Base-by-base conservation (phyloP, 306 rosid species). In the Styphnolobium japonicum region DNA sequence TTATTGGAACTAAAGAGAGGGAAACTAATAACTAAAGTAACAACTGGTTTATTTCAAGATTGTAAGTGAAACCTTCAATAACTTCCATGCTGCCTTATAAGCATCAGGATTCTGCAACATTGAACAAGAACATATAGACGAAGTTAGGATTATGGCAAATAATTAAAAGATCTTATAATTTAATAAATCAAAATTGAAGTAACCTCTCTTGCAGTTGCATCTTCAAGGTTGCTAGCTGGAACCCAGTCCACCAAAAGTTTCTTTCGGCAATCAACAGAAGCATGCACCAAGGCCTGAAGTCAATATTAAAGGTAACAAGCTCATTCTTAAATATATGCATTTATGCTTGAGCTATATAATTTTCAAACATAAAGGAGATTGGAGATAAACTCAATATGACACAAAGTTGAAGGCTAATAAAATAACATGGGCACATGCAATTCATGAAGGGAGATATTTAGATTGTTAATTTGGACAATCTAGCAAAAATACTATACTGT, bases 191-290 rank as follows among this genome's bases (percentile, higher is more conserved):
- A 73, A 61, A 23, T 75, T 79, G 67, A 58, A 14, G 33, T 65
- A 52, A 92, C 97, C 94, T 89, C 92, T 55, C 75, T 73, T 5
- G 89, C 86, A 29, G 91, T 89, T 39, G 69, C 63, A 43, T 86
- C 88, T 89, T 90, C 97, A 58, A 93, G 97, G 64, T 90, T 81
- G 62, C 80, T 76, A 25, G 97, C 97, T 18, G 96, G 79, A 62
- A 93, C 84, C 96, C 94, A 93, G 46, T 93, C 94, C 80, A 93
- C 94, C 16, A 82, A 2, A 88, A 93, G 91, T 81, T 90, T 90
- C 82, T 81, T 86, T 57, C 8, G 77, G 88, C 92, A 85, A 37
- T 86, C 79, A 52, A 93, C 94, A 60, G 97, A 89, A 52, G 97
- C 95, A 79, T 90, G 97, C 76, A 83, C 58, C 77, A 93, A 93